Percentiles rank a stretch among this genome's conserved stretches.
These are phyloP conservation scores for Vachellia collinsii DNA, from an alignment of 306 rosid genomes.

Conservation along the genomic window DNA sequence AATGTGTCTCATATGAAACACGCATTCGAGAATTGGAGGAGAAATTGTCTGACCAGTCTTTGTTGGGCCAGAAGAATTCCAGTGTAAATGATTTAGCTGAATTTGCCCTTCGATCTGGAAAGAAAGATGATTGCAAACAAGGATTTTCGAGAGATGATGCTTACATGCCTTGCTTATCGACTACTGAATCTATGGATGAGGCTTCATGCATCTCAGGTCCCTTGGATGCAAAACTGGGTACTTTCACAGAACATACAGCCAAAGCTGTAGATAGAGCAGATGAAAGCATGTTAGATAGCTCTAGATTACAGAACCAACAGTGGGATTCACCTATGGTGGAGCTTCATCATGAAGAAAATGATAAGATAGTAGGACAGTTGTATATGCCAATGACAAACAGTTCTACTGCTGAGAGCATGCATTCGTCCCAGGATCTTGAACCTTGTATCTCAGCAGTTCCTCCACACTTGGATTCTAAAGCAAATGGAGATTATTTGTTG, in stretches of 20 bases:
- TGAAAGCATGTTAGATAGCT: slow-evolving; percentile 79
- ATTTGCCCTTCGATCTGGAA: slow-evolving; percentile 57
- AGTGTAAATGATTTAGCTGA: slow-evolving; percentile 48
- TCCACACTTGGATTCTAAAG: slow-evolving; percentile 57
- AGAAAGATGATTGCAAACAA: slow-evolving; percentile 55
- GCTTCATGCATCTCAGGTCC: slow-evolving; percentile 86
- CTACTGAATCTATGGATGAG: slow-evolving; percentile 90
- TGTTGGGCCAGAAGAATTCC: slow-evolving; percentile 65
- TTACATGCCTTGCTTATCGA: slow-evolving; percentile 60
- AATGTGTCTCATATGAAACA: slow-evolving; percentile 79
- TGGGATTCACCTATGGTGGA: slow-evolving; percentile 84
- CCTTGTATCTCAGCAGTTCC: slow-evolving; percentile 57
- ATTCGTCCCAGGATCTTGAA: slow-evolving; percentile 55
- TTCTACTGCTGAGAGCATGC: slow-evolving; percentile 95
- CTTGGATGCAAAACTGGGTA: slow-evolving; percentile 73
- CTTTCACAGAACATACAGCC: slow-evolving; percentile 53
- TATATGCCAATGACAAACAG: slow-evolving; percentile 85
- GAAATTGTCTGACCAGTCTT: slow-evolving; percentile 77
- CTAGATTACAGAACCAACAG: slow-evolving; percentile 51
- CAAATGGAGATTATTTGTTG: slow-evolving; percentile 53
- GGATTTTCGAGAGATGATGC: slow-evolving; percentile 53
- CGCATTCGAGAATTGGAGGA: slow-evolving; percentile 93
- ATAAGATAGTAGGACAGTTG: slow-evolving; percentile 61
- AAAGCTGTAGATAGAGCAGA: slow-evolving; percentile 72
- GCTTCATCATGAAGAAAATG: slow-evolving; percentile 73